Base-by-base conservation (phyloP, 495 filamentous ascomycete species). In the Podospora fimiseda region DNA sequence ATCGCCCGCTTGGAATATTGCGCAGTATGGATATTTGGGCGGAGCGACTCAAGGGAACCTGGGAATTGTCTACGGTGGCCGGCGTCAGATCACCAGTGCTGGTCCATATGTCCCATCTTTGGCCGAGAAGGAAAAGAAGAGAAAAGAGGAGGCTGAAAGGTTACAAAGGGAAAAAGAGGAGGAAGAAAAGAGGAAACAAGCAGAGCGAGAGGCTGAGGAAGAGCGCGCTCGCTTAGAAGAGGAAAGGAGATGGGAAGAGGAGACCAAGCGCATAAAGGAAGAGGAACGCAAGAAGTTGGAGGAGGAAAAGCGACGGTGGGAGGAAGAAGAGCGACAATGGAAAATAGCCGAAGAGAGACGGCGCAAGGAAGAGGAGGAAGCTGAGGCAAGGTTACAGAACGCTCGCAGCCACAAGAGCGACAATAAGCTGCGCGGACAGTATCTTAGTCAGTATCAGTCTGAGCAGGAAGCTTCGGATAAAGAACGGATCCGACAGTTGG, bases 1-100 rank as follows among this genome's bases (percentile, higher is more conserved):
- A 11, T 71, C 82, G 3, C 94, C 94, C 1, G 94, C 94, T 21
- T 99, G 94, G 94, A 97, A 99, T 62, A 96, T 97, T 52, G 88
- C 92, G 38, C 94, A 99, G 61, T 99, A 97, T 59, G 92, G 93
- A 9, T 97, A 96, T 68, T 93, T 97, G 88, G 94, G 94, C 45
- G 94, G 94, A 23, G 94, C 94, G 7, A 95, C 87, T 59, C 94
- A 99, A 68, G 92, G 88, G 5, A 97, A 95, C 62, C 82, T 96
- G 54, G 94, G 94, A 16, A 85, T 99, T 55, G 80, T 87, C 5
- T 99, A 96, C 65, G 94, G 94, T 47, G 88, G 82, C 19, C 80
- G 90, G 52, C 79, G 94, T 40, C 94, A 99, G 69, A 97, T 99
- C 59, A 97, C 93, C 1, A 87, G 78, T 55, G 79, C 88, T 8